Evolutionary conservation across 2,329 filamentous ascomycete genomes (phyloP).

Genomic region (Chaetomium olivaceum): DNA sequence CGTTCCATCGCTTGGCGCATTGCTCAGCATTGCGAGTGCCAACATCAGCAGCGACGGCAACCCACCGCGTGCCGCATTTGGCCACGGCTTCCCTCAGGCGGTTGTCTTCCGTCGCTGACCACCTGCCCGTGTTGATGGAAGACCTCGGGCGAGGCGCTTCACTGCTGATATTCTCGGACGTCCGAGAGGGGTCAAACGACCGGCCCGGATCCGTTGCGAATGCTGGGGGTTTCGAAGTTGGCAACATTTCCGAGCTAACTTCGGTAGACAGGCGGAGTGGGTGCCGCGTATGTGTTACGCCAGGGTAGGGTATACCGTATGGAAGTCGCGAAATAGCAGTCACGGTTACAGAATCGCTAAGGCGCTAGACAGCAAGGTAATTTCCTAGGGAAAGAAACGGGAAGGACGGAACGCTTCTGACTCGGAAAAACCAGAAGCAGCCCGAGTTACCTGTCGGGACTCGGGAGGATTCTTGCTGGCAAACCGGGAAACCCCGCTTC

Average conservation of each 20-base stretch:
- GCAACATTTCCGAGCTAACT: not conserved
- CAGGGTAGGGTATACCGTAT: not conserved
- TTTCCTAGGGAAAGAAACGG: not conserved
- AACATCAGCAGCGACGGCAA: not conserved
- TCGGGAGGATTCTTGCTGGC: not conserved
- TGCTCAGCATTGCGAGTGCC: not conserved
- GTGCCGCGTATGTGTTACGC: not conserved
- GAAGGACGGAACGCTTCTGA: not conserved
- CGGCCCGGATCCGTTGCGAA: not conserved
- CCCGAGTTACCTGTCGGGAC: not conserved
- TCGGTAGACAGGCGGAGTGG: not conserved
- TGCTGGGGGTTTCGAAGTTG: not conserved
- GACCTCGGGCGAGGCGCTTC: not conserved
- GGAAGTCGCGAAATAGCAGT: not conserved
- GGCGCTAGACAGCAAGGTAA: not conserved
- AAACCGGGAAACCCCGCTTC: not conserved
- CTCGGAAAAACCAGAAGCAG: not conserved
- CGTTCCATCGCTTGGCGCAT: slow-evolving; percentile 3
- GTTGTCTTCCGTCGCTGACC: not conserved
- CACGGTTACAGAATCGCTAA: not conserved
- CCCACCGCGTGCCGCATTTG: not conserved
- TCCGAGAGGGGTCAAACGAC: not conserved
- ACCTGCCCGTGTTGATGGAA: not conserved
- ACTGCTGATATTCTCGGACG: not conserved
- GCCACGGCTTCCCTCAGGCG: not conserved